phyloP scores from a whole-genome alignment of 305 asterid species.

The Fraxinus velutina region DNA sequence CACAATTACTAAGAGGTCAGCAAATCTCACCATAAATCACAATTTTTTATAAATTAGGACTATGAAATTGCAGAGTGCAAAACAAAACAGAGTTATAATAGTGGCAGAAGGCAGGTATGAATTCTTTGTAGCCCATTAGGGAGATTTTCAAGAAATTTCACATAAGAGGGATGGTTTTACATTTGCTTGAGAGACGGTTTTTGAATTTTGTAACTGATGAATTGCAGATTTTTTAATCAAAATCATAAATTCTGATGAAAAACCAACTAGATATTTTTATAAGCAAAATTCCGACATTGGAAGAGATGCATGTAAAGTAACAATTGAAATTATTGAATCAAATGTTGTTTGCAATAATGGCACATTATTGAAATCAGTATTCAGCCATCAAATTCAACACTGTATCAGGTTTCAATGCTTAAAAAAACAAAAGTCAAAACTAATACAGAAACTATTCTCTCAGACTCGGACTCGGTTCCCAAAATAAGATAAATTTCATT shows the following conservation, averaged over 20 bases:
- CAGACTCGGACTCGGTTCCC: not conserved
- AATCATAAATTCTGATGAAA: not conserved
- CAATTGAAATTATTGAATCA: not conserved
- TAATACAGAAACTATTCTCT: not conserved
- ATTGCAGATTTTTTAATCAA: not conserved
- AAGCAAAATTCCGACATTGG: not conserved
- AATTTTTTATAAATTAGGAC: not conserved
- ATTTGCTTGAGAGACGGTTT: not conserved
- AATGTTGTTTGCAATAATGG: not conserved
- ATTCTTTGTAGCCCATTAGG: not conserved
- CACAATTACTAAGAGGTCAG: not conserved
- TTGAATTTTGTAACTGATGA: not conserved
- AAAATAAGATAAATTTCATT: not conserved
- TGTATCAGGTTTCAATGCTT: not conserved
- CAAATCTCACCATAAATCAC: not conserved
- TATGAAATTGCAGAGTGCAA: not conserved
- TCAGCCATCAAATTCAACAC: not conserved
- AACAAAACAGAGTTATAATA: not conserved
- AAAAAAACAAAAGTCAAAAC: not conserved
- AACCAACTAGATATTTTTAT: not conserved
- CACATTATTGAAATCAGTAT: not conserved
- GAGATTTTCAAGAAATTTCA: not conserved
- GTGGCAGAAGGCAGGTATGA: not conserved
- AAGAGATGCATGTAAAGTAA: not conserved
- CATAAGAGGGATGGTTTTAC: not conserved